Evolutionary conservation across 2,329 filamentous ascomycete genomes (phyloP), one percentile per base, ranked within the genome.

Genomic region (Fusarium temperatum): DNA sequence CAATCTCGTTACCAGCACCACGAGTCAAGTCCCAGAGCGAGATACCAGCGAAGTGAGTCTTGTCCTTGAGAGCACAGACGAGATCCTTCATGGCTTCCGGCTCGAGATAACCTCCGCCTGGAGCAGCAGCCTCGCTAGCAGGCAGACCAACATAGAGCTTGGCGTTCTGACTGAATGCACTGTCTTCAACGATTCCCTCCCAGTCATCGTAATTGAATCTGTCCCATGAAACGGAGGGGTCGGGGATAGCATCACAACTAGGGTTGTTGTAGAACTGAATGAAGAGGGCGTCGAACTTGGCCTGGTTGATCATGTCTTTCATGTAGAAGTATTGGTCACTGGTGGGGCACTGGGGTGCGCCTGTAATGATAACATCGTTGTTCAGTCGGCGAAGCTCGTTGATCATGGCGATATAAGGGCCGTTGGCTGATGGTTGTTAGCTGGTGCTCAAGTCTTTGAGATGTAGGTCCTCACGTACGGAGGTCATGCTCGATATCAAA

Each of bases 221-320:
- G 17, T 80, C 76, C 15, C 78, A 61, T 26, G 73, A 80, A 14
- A 78, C 60, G 18, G 70, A 65, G 68, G 81, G 81, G 55, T 72
- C 67, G 22, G 75, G 41, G 67, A 83, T 75, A 32, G 80, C 78
- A 50, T 84, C 81, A 74, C 84, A 86, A 26, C 55, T 71, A 1
- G 75, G 73, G 76, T 87, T 87, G 81, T 87, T 86, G 80, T 86
- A 87, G 78, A 87, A 87, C 79, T 87, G 85, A 57, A 87, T 77
- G 75, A 85, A 86, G 45, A 85, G 78, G 20, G 82, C 80, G 32
- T 85, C 83, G 69, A 87, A 84, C 50, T 82, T 77, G 47, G 82
- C 80, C 60, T 82, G 76, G 17, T 82, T 78, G 44, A 87, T 83
- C 70, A 85, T 77, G 11, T 80, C 78, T 60, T 80, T 78, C 77